Base-by-base conservation (phyloP, 225 moss, liverwort and hornwort species). In the Rhytidiadelphus loreus region DNA sequence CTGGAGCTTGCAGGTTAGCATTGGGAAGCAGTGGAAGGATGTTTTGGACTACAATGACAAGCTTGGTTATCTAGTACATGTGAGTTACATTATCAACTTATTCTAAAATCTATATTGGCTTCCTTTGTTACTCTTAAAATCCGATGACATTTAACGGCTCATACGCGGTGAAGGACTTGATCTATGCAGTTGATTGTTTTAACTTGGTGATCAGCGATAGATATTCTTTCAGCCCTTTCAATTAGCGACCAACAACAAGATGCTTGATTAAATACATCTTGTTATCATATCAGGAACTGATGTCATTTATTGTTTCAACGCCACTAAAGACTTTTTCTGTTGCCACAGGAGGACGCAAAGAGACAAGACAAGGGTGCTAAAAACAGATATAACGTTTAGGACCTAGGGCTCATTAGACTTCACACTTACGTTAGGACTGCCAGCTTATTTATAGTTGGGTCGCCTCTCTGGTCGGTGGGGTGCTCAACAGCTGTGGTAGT, bases 21-120 rank as follows among this genome's bases (percentile, higher is more conserved):
- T 97, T 88, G 97, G 92, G 57, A 97, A 94, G 90, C 97, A 97
- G 90, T 97, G 97, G 97, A 97, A 97, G 83, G 93, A 94, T 83
- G 87, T 95, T 41, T 78, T 96, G 86, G 97, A 97, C 83, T 89
- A 88, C 90, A 96, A 90, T 80, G 97, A 97, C 52, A 96, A 96
- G 83, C 92, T 97, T 58, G 90, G 89, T 53, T 97, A 95, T 80
- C 84, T 95, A 57, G 94, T 95, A 62, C 97, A 97, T 90, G 97
- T 97, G 84, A 91, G 97, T 80, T 63, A 30, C 44, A 58, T 41
- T 19, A 13, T 70, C 37, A 44, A 63, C 63, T 32, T 52, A 13
- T 33, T 60, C 56, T 63, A 22, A 9, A 18, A 33, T 35, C 29
- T 86, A 9, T n/a, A 37, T 41, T 29, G 64, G 13, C 44, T n/a